Evolutionary conservation across 257 asterid species (phyloP), one percentile per base, ranked within the genome.

Genomic region (Anisodus acutangulus): DNA sequence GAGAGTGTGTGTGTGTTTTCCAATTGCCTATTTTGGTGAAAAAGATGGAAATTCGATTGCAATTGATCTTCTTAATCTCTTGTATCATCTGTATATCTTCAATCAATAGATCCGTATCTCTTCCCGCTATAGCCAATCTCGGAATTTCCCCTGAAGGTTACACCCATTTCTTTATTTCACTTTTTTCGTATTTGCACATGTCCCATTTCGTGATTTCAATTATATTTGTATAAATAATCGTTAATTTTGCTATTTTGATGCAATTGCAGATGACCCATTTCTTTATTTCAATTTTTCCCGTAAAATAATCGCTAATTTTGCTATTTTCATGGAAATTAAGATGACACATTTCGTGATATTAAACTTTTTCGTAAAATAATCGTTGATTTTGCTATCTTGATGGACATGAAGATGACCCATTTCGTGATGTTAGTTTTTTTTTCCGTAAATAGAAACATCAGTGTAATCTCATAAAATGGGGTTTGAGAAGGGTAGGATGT

Each of bases 81-180:
- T 47, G 57, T 72, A 47, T 82, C 16, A 35, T 41, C 2, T 81
- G 59, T 22, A 13, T 51, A 47, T 66, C 22, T 67, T 82, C 67
- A 39, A 49, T 64, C 31, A 63, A 39, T 60, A 82, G 84, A 82
- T 82, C 84, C 8, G 53, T 31, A 8, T 68, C 67, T 39, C 49
- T 70, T 82, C 43, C 67, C 9, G 66, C 79, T 4, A 41, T 37
- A 4, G 79, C 8, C 3, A 57, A 47, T 9, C 66, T 66, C 2
- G 84, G 84, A 66, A 82, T 82, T 57, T 13, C 84, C 12, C 84
- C 84, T 35, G 54, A 82, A 82, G 84, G 84, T 82, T 69, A n/a
- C 8, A 10, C 31, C 5, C 35, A 81, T n/a, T 72, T 72, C n/a
- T 9, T 7, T 9, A 5, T 72, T 19, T 72, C 3, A 10, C 1